Evolutionary conservation across 352 stramenopile genomes (phyloP), one percentile per base, ranked within the genome.

Genomic region (Pythium chondricola): DNA sequence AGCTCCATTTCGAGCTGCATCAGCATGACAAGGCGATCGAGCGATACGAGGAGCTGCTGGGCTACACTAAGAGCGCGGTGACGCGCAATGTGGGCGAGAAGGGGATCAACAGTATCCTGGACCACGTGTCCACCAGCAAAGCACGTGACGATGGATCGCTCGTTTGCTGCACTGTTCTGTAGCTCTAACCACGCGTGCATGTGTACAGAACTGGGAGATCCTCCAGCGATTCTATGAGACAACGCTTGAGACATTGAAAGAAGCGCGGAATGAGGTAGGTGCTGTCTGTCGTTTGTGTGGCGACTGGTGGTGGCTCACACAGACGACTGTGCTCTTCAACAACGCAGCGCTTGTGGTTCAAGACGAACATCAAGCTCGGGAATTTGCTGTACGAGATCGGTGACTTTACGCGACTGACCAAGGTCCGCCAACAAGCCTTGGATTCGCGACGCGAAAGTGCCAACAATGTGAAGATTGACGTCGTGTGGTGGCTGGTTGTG

Each of bases 1-100:
- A 98, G 75, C 63, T 97, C 38, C 74, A 95, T 36, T 88, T 90
- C 35, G 74, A 95, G 37, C 59, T 88, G 45, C 56, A 78, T 4
- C 65, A 84, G 41, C 69, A 85, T 38, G 67, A 83, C 14, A 61
- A 80, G 33, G 80, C 92, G 26, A 90, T 95, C 65, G 56, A 66
- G 21, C 59, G 75, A 29, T 98, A 97, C 57, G 74, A 92, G 47
- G 71, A 92, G 61, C 74, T 98, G 20, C 69, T 98, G 27, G 79
- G 88, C 22, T 90, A 91, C 49, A 92, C 73, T 10, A 88, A 88
- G 48, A 88, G 77, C 44, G 82, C 74, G 38, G 85, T 98, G 32
- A 96, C 76, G 54, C 85, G 90, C 22, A 97, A 97, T 63, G 85
- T 95, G 17, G 74, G 93, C 37, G 93, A 98, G 70, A 98, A 98